phyloP scores from a whole-genome alignment of 2,329 filamentous ascomycete species.

The Diaporthe humulicola region DNA sequence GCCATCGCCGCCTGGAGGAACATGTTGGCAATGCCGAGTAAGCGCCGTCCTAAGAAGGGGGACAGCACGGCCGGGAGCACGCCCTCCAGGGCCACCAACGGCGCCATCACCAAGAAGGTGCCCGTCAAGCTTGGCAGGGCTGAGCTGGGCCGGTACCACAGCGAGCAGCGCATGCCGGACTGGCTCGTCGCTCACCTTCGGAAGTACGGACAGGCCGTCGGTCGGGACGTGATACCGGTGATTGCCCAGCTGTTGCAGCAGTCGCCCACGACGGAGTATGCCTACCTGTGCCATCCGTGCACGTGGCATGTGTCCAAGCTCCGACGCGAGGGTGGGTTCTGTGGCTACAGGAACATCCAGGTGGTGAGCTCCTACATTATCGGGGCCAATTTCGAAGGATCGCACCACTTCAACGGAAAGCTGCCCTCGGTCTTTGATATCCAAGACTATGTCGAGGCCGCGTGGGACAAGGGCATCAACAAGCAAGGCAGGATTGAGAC shows the following conservation, averaged over 20 bases:
- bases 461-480: conserved; percentile 91
- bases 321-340: conserved; percentile 88
- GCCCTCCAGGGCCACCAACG: conserved; percentile 2
- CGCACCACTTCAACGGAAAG: conserved; percentile 69
- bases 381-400: conserved; percentile 66
- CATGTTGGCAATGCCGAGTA: conserved; percentile 38
- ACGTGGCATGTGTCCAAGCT: conserved; percentile 88
- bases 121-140: conserved; percentile 56
- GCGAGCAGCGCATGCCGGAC: conserved; percentile 81
- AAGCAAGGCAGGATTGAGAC: conserved; percentile 81
- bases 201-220: conserved; percentile 67
- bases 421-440: conserved; percentile 85
- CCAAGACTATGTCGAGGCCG: conserved; percentile 87
- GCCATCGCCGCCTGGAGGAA: conserved; percentile 38
- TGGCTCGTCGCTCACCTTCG: conserved; percentile 75
- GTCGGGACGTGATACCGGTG: conserved; percentile 72
- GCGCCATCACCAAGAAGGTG: conserved; percentile 19
- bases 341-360: conserved; percentile 95
- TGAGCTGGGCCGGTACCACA: conserved; percentile 79
- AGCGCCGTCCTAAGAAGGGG: conserved; percentile 31
- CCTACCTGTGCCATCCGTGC: conserved; percentile 83
- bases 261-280: conserved; percentile 73
- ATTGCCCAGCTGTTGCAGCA: conserved; percentile 74
- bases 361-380: conserved; percentile 88
- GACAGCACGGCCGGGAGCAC: conserved; percentile 15